Percentiles rank a stretch among this genome's conserved stretches.
These are phyloP conservation scores for Penicillium sp. DNA, from an alignment of 2,329 filamentous ascomycete species.

Conservation along the genomic window DNA sequence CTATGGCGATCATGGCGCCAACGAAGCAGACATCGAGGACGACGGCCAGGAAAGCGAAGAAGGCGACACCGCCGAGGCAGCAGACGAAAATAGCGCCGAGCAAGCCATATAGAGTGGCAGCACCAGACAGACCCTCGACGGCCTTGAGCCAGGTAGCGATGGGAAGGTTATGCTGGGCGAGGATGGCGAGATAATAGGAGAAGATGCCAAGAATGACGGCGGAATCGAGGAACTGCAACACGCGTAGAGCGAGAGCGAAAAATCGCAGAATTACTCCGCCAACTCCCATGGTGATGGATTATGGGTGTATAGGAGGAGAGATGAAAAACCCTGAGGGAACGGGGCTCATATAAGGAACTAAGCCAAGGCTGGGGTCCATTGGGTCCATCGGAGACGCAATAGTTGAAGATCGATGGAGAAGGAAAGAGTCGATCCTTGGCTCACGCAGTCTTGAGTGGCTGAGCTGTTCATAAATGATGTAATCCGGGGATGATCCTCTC, in stretches of 20 bases:
- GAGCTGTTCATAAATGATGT: background rate
- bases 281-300: conserved; percentile 50
- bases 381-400: conserved; percentile 11
- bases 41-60: conserved; percentile 69
- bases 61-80: conserved; percentile 67
- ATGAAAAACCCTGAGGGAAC: conserved; percentile 6
- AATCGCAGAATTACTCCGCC: conserved; percentile 61
- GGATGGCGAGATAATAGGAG: conserved; percentile 75
- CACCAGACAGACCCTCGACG: conserved; percentile 72
- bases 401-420: conserved; percentile 11
- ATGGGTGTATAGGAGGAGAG: background rate
- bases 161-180: conserved; percentile 57
- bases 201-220: conserved; percentile 72
- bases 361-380: conserved; percentile 5
- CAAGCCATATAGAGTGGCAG: conserved; percentile 67
- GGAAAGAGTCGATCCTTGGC: conserved; percentile 4
- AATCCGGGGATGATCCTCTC: background rate
- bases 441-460: background rate
- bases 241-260: conserved; percentile 65
- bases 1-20: conserved; percentile 75
- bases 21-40: conserved; percentile 71
- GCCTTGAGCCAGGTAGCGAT: conserved; percentile 65
- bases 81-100: conserved; percentile 69
- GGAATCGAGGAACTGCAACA: conserved; percentile 66
- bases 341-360: conserved; percentile 13